These are phyloP conservation scores for Thyridium curvatum DNA, from an alignment of 2,329 filamentous ascomycete genomes.

Conservation along the genomic window DNA sequence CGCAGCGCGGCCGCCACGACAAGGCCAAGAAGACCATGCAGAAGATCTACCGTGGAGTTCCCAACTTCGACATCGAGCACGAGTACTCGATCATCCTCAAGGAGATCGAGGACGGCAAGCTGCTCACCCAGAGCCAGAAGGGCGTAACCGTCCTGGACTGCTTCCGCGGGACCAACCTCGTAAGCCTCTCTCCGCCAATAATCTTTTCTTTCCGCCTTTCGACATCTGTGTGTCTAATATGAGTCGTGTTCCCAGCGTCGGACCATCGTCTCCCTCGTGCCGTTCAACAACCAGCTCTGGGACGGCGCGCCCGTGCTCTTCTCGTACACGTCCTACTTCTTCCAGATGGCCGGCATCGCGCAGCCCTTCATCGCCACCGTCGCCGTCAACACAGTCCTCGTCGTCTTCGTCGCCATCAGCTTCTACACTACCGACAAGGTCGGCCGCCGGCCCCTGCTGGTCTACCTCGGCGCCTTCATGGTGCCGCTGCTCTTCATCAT, in stretches of 20 bases:
- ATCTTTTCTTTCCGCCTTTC: too few relatives aligned
- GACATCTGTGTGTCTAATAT: too few relatives aligned
- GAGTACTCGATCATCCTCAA: constrained; percentile 4
- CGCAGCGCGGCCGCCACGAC: constrained; percentile 4
- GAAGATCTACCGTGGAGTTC: constrained; percentile 2
- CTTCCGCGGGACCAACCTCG: constrained; percentile 5
- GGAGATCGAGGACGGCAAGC: constrained; percentile 5
- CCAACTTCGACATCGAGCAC: constrained; percentile 4
- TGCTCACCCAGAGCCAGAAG: constrained; percentile 2
- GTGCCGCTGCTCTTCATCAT: constrained; percentile 4
- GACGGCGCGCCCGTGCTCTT: constrained; percentile 3
- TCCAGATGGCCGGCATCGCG: constrained; percentile 3
- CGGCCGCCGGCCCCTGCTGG: constrained; percentile 5
- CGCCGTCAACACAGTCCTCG: constrained; percentile 4
- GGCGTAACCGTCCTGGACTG: constrained; percentile 1
- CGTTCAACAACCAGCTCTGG: constrained; percentile 5
- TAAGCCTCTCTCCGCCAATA: neutral
- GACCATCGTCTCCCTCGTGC: constrained; percentile 5
- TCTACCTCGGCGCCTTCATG: constrained; percentile 4
- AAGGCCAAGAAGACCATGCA: constrained; percentile 5
- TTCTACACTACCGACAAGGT: constrained; percentile 5
- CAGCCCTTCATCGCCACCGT: constrained; percentile 5
- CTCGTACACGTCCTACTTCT: constrained; percentile 4
- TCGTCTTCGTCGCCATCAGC: constrained; percentile 6
- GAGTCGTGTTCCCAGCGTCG: neutral